Conservation (phyloP, 148 eudicot genomes). For the Vaccinium darrowii region DNA sequence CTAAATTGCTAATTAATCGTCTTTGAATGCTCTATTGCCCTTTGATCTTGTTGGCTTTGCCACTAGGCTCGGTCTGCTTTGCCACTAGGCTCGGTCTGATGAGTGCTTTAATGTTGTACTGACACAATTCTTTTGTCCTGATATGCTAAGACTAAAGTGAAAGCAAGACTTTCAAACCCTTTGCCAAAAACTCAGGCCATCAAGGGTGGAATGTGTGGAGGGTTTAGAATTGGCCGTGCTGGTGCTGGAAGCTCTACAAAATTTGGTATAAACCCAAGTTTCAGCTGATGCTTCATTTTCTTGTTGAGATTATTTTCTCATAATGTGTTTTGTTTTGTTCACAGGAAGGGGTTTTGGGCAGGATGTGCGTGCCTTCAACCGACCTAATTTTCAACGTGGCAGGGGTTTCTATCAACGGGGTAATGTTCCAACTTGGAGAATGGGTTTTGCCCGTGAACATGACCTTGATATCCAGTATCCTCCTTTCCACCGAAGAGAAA, state of each 20-base stretch:
- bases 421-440: slow-evolving; percentile 51
- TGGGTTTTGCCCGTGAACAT: slow-evolving; percentile 32
- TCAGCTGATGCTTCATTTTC: slow-evolving; percentile 6
- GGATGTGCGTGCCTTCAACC: slow-evolving; percentile 37
- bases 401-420: slow-evolving; percentile 46
- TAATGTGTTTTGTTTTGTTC: slow-evolving; percentile 17
- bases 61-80: background rate
- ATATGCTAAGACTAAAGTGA: slow-evolving; percentile 52
- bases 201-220: slow-evolving; percentile 87
- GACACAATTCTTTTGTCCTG: background rate
- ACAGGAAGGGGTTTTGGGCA: slow-evolving; percentile 64
- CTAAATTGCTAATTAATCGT: background rate
- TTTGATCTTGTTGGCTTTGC: background rate
- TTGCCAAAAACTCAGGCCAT: slow-evolving; percentile 83
- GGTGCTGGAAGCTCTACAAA: slow-evolving; percentile 30
- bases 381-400: slow-evolving; percentile 52
- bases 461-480: slow-evolving; percentile 56
- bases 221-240: slow-evolving; percentile 67
- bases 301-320: background rate
- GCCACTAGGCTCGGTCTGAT: background rate
- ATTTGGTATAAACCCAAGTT: slow-evolving; percentile 16
- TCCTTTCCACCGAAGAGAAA: slow-evolving; percentile 42
- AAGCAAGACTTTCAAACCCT: slow-evolving; percentile 86
- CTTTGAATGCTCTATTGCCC: background rate
- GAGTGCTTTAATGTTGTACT: background rate